Evolutionary conservation across 1,284 basidiomycete species (phyloP), one percentile per base, ranked within the genome.

Genomic region (Ceratobasidium papillatum): DNA sequence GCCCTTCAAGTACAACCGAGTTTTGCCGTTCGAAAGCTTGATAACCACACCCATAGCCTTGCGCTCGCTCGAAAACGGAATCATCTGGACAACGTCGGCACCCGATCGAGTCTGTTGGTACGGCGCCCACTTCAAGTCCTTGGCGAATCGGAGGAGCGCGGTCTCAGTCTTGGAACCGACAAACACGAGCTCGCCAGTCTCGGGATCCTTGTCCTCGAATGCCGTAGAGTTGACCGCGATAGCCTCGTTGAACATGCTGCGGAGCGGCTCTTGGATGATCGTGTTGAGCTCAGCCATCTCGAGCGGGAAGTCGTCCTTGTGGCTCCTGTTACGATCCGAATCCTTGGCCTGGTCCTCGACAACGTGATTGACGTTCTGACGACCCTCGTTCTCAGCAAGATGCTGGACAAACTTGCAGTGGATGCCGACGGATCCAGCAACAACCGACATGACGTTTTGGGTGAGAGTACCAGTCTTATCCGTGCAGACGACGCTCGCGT

Each of bases 111-210:
- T 88, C 65, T 86, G 80, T 79, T 86, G 88, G 85, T 94, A 97
- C 79, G 92, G 85, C 8, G 85, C 84, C 96, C 97, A 99, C 7
- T 87, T 85, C 61, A 94, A 89, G 66, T 94, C 90, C 84, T 93
- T 91, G n/a, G 94, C 94, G 79, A 99, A 95, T 78, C 90, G 88
- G 27, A 99, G 86, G 30, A 99, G 86, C 0, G 97, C 97, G 0
- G 93, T 95, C 85, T 99, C 97, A 7, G 97, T 99, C 88, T 99
- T 99, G 85, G 90, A 95, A 5, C 98, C 97, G 65, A 98, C 87
- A 80, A 99, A 98, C 27, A 88, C 84, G 45, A 83, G 78, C 77
- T 89, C 84, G n/a, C 88, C 89, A 7, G 87, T 88, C 56, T 89
- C 89, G 30, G 88, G 84, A 81, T 94, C 89, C 51, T 81, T 84